Base-by-base conservation (phyloP, 805 yeast species). In the Ogataea chonburiensis region DNA sequence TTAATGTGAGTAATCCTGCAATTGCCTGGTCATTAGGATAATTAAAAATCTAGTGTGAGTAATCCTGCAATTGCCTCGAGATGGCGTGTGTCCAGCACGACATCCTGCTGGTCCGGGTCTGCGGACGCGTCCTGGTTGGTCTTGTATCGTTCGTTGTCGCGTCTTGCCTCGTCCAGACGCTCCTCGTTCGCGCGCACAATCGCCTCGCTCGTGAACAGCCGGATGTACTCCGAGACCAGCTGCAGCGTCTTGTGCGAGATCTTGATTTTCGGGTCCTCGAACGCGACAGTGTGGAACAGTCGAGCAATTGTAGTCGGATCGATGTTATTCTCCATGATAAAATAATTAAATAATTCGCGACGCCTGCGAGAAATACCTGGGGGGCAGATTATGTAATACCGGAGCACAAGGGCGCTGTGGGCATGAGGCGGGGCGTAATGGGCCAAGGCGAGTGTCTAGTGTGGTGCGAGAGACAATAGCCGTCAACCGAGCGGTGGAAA, bases 161-260 rank as follows among this genome's bases (percentile, higher is more conserved):
- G 27, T 8, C 30, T 34, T 13, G 38, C 34, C 32, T 50, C 64
- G 34, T 42, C 79, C 7, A 55, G 16, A 17, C 63, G 50, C 31
- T 70, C 75, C 40, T 76, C 79, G 44, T 78, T 76, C 7, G 84
- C 70, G 39, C 86, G 50, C 5, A 70, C 50, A 2, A 78, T 65
- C 0, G 84, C 84, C 52, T 79, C 86, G 29, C 68, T 66, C 11
- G 79, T 68, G 49, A 79, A 79, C 51, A 78, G 60, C 25, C 70
- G 58, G 13, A 77, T 64, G 50, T 79, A 79, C 47, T 77, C 81
- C 1, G 77, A 55, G 2, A 76, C 66, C 11, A 75, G 54, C 27
- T 69, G 69, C 9, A 79, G 52, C 0, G 82, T 65, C 19, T 67
- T 69, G 19, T 42, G 45, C 2, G 43, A 35, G 31, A 40, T 36